phyloP scores from a whole-genome alignment of 2,329 filamentous ascomycete species.

The Amauroascus niger region DNA sequence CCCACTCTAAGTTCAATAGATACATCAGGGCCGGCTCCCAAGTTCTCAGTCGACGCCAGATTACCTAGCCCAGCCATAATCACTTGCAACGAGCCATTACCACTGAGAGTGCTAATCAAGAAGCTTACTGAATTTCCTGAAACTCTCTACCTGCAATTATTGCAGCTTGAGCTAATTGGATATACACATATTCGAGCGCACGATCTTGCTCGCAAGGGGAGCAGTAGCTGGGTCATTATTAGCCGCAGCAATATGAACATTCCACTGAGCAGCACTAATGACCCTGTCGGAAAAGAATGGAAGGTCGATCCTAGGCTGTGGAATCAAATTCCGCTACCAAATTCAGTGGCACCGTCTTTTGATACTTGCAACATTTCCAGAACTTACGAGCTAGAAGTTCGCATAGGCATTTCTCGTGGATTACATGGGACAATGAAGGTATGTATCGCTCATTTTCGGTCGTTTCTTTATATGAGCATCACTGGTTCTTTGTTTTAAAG shows the following conservation, averaged over 20 bases:
- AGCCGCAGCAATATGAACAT: slow-evolving; percentile 62
- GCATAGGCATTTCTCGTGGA: slow-evolving; percentile 67
- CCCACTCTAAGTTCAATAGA: slow-evolving; percentile 24
- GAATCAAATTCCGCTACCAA: slow-evolving; percentile 63
- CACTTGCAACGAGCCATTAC: slow-evolving; percentile 79
- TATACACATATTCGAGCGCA: slow-evolving; percentile 72
- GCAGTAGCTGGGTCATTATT: slow-evolving; percentile 64
- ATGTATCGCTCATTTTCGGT: slow-evolving; percentile 21
- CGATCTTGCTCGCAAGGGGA: slow-evolving; percentile 60
- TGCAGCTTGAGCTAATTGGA: slow-evolving; percentile 74
- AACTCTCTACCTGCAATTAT: slow-evolving; percentile 61
- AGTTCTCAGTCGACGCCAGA: slow-evolving; percentile 69
- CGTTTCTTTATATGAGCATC: background rate
- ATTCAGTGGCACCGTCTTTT: slow-evolving; percentile 79
- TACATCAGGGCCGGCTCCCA: slow-evolving; percentile 35
- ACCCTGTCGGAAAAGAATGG: slow-evolving; percentile 55
- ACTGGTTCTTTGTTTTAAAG: background rate
- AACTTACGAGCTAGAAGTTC: slow-evolving; percentile 73
- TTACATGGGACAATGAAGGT: slow-evolving; percentile 45
- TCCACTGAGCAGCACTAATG: slow-evolving; percentile 52
- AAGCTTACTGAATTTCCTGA: slow-evolving; percentile 62
- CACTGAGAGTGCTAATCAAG: slow-evolving; percentile 67
- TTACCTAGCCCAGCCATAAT: slow-evolving; percentile 79
- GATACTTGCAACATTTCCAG: slow-evolving; percentile 78
- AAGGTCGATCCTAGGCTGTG: slow-evolving; percentile 63